Base-by-base conservation (phyloP, 2,329 filamentous ascomycete species). In the Blastomyces emzantsi region DNA sequence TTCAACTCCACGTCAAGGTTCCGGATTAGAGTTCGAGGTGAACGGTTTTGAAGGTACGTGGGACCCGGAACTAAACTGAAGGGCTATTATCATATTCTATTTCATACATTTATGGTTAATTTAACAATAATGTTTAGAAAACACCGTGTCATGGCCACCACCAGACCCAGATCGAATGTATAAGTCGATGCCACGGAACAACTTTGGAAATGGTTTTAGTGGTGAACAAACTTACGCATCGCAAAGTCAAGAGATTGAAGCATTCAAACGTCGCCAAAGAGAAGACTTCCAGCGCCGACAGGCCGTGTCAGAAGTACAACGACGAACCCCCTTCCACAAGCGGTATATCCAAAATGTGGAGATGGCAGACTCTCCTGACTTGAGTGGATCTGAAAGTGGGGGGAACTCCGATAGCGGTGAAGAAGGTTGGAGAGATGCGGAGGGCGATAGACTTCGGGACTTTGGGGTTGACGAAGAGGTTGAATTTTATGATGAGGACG, bases 401-500 rank as follows among this genome's bases (percentile, higher is more conserved):
- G 65, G 68, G 17, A 68, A 67, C 3, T 68, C 70, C 13, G 71
- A 73, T 62, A 78, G 78, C 66, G 83, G 84, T 4, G 84, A 86
- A 71, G 84, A 86, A 73, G 81, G 76, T 0, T 88, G 85, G 85
- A 79, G 78, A 36, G 86, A 87, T 68, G 80, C 82, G 0, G 85
- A 87, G 69, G 85, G 85, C 3, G 85, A 87, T 66, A 74, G 84
- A 25, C 73, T 88, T 28, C 76, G 81, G 22, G 85, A 88, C 67
- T 88, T 87, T 70, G 85, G 85, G 0, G 83, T 88, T 60, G 62
- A 63, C n/a, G 62, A 64, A 41, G 62, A 61, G 28, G 79, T 80
- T 1, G 85, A 87, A 66, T 87, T 87, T 64, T 86, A 85, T 67
- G 85, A 86, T 66, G 81, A 84, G 63, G 85, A 87, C 65, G 81